Evolutionary conservation across 495 filamentous ascomycete genomes (phyloP), one percentile per base, ranked within the genome.

Genomic region (Wilcoxina mikolae): DNA sequence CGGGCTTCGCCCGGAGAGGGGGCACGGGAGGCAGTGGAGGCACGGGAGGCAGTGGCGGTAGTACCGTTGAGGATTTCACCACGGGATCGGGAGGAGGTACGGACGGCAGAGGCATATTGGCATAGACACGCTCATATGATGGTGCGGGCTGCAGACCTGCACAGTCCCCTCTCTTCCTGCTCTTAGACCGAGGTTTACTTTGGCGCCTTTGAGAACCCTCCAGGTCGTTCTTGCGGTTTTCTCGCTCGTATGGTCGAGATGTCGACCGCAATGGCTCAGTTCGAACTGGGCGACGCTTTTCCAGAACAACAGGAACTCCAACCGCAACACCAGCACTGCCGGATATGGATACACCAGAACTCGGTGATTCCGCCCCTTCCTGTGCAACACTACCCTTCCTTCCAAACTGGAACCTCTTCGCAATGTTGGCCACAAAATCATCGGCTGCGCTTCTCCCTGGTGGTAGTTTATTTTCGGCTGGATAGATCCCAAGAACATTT

Each of bases 401-500:
- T n/a, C 29, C 28, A 4, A 52, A 41, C 33, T 52, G 28, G 9
- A 41, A 38, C 5, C 10, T 23, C 28, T 38, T 52, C n/a, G 49
- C 49, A 52, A 52, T 52, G 7, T 22, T 52, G 2, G 49, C 28
- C 31, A 20, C 31, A 4, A 52, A 52, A 9, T 52, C 49, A 41
- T 52, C 28, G 9, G 49, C 49, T 23, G 49, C 31, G 22, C 49
- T 52, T 17, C 31, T 38, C 11, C 49, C 49, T 2, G 49, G 49
- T 22, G 49, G 49, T n/a, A 39, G 31, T 23, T 52, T 52, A 39
- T 52, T 52, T 17, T 52, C 49, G 9, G 49, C 49, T 41, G 29
- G 27, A 39, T 52, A 52, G 4, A 52, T 52, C 17, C 49, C 49
- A 26, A 52, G 31, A 11, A 38, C 28, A 24, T 52, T 27, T 22